Evolutionary conservation across 164 flowering plant species (phyloP), one percentile per base, ranked within the genome.

Genomic region (Liquidambar formosana): DNA sequence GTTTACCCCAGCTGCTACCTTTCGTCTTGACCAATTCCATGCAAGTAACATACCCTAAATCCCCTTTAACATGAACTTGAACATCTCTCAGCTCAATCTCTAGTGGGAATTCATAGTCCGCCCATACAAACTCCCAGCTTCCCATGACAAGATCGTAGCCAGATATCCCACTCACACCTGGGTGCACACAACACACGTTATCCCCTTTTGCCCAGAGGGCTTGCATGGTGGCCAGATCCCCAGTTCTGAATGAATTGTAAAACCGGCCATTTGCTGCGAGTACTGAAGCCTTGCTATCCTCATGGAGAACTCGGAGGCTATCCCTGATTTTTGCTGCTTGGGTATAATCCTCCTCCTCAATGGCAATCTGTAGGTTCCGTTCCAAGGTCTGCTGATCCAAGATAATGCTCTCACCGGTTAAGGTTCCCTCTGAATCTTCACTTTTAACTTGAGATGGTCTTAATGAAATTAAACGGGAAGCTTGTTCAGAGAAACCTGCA

Each of bases 1-100:
- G 97, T 68, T 84, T 89, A 23, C 97, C 99, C 99, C 99, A 95
- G 72, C 84, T 86, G 77, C 84, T 85, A 22, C 99, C 99, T 78
- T 89, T 90, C 12, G 97, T 89, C 86, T 77, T 92, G 6, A 95
- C 89, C 72, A 90, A 81, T 75, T 95, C 97, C 63, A 85, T 69
- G 73, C 97, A 91, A 0, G 93, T 87, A 25, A 95, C 89, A 60
- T 87, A 89, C 46, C 94, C 99, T 23, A 89, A 21, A 67, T 90
- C 90, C 12, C 97, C 99, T 67, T 80, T 81, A 18, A 91, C 96
- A 73, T 85, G 93, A 67, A 90, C 92, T 66, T 80, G 77, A 27
- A 85, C 79, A 66, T 91, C 87, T 75, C 84, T 86, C 62, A 89
- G 76, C 73, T 89, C 90, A 53, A 95, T 91, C 66, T 86, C 80